Conservation (phyloP, 73 alveolate genomes). For the Paramecium sonneborni region DNA sequence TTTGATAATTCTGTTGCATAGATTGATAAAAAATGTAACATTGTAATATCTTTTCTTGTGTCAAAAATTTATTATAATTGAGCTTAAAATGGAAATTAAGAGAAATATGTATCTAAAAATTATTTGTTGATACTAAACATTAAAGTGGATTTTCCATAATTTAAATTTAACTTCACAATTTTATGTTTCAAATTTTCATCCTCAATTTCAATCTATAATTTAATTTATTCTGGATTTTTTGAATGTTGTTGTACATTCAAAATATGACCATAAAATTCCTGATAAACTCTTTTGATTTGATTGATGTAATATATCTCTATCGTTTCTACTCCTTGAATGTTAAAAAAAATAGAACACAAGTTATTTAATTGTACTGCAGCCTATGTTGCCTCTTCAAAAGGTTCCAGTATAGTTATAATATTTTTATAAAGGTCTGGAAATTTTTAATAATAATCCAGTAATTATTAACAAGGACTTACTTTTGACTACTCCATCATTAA, state of each 20-base stretch:
- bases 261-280: background rate
- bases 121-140: background rate
- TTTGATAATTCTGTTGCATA: background rate
- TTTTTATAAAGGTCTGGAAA: background rate
- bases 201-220: background rate
- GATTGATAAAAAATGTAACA: background rate
- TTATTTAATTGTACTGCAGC: background rate
- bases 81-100: background rate
- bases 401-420: background rate
- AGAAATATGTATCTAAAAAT: background rate
- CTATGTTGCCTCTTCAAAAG: conserved; percentile 42
- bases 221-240: background rate
- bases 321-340: background rate
- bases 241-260: background rate
- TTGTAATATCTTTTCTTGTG: background rate
- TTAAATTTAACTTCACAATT: conserved; percentile 2
- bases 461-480: background rate
- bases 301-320: conserved; percentile 7
- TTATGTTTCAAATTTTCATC: background rate
- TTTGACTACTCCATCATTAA: background rate
- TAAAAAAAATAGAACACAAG: background rate
- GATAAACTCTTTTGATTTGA: background rate
- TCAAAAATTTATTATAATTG: background rate
- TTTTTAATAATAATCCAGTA: background rate
- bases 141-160: background rate